Evolutionary conservation across 345 rosid genomes (phyloP).

Genomic region (Angophora floribunda): DNA sequence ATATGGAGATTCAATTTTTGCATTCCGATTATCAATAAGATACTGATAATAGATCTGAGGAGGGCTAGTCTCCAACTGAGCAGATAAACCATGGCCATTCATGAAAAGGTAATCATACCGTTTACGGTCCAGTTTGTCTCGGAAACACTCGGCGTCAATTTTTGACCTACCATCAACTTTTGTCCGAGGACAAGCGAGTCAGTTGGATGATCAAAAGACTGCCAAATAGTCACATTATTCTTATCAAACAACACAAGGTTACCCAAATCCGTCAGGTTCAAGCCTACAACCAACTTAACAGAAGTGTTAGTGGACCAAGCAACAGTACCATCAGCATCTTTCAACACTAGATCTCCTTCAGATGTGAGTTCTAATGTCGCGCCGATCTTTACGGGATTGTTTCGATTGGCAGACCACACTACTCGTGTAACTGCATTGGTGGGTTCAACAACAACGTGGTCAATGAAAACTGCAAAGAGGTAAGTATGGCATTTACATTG

Average conservation of each 20-base stretch:
- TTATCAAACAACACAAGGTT: neutral
- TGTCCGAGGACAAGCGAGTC: conserved; percentile 3
- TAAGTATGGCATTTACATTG: neutral
- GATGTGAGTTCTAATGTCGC: neutral
- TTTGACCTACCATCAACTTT: neutral
- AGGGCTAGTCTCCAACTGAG: conserved; percentile 2
- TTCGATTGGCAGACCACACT: conserved; percentile 19
- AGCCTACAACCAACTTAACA: neutral
- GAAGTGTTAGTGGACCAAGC: conserved; percentile 9
- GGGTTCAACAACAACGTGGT: neutral
- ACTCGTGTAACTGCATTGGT: neutral
- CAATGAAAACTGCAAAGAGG: neutral
- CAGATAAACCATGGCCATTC: neutral
- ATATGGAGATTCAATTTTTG: neutral
- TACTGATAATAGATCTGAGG: neutral
- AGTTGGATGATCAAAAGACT: conserved; percentile 9
- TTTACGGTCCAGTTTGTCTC: neutral
- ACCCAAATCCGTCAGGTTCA: neutral
- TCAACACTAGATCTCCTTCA: neutral
- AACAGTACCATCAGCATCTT: neutral
- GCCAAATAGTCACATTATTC: conserved; percentile 3
- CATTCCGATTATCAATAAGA: neutral
- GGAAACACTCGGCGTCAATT: conserved; percentile 2
- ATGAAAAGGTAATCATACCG: conserved; percentile 2
- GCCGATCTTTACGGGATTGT: neutral